phyloP scores from a whole-genome alignment of 108 stramenopile species.

The Fistulifera pelliculosa region DNA sequence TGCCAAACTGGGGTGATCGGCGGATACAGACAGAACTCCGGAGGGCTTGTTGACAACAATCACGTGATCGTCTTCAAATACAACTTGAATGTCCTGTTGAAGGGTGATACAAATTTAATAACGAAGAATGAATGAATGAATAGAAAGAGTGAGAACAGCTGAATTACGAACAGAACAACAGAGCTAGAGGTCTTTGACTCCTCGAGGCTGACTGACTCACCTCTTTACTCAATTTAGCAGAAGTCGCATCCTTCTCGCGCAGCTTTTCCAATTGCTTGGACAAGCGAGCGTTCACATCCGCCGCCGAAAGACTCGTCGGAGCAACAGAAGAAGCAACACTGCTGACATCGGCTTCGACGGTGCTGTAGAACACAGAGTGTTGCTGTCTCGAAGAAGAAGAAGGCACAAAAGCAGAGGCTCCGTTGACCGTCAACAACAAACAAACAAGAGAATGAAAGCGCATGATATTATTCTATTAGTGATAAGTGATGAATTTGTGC shows the following conservation, averaged over 20 bases:
- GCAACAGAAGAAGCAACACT: too few species aligned
- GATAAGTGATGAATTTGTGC: too few species aligned
- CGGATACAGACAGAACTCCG: slow-evolving; percentile 68
- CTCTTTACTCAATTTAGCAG: slow-evolving; percentile 48
- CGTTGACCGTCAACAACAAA: too few species aligned
- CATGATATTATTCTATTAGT: too few species aligned
- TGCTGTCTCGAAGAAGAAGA: not conserved
- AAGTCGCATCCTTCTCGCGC: slow-evolving; percentile 54
- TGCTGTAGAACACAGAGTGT: not conserved
- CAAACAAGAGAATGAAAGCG: too few species aligned
- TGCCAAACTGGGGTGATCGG: slow-evolving; percentile 43
- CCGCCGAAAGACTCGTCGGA: slow-evolving; percentile 34
- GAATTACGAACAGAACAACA: too few species aligned
- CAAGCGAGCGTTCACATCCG: slow-evolving; percentile 49
- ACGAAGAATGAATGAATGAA: slow-evolving; percentile 2
- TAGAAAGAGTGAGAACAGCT: not conserved
- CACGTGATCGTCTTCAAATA: slow-evolving; percentile 75
- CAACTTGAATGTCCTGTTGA: slow-evolving; percentile 61
- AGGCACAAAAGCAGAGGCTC: slow-evolving; percentile 3
- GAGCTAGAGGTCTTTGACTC: too few species aligned
- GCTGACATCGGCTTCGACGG: too few species aligned
- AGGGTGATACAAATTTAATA: not conserved
- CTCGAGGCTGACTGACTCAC: slow-evolving; percentile 26
- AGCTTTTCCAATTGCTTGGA: slow-evolving; percentile 46
- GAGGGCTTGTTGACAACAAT: slow-evolving; percentile 77